Evolutionary conservation across 345 rosid species (phyloP).

Genomic region (Eucalyptus cladocalyx): DNA sequence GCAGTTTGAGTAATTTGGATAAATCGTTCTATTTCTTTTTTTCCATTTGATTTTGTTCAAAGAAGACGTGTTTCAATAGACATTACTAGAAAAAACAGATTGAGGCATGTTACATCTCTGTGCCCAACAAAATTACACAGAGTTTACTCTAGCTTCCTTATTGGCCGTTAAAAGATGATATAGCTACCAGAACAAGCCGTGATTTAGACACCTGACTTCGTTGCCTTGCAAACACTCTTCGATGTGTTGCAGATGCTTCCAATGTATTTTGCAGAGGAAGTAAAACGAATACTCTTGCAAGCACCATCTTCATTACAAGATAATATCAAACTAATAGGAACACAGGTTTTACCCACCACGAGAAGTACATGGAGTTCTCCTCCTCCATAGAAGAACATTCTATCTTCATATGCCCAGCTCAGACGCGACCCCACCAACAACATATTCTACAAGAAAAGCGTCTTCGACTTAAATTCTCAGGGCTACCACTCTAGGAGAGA

Average conservation of each 20-base stretch:
- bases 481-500: background rate
- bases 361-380: background rate
- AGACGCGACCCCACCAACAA: background rate
- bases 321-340: background rate
- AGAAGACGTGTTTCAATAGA: background rate
- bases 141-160: background rate
- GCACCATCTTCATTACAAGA: background rate
- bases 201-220: background rate
- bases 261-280: background rate
- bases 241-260: background rate
- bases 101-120: background rate
- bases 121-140: background rate
- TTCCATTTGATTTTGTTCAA: background rate
- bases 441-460: background rate
- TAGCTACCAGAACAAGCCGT: background rate
- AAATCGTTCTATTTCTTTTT: background rate
- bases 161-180: background rate
- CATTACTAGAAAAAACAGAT: background rate
- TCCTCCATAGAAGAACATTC: background rate
- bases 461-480: background rate
- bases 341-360: background rate
- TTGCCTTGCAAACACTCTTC: background rate
- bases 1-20: background rate
- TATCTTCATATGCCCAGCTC: background rate
- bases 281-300: background rate